phyloP scores from a whole-genome alignment of 768 basidiomycete species.

The Tricholoma bakamatsutake region DNA sequence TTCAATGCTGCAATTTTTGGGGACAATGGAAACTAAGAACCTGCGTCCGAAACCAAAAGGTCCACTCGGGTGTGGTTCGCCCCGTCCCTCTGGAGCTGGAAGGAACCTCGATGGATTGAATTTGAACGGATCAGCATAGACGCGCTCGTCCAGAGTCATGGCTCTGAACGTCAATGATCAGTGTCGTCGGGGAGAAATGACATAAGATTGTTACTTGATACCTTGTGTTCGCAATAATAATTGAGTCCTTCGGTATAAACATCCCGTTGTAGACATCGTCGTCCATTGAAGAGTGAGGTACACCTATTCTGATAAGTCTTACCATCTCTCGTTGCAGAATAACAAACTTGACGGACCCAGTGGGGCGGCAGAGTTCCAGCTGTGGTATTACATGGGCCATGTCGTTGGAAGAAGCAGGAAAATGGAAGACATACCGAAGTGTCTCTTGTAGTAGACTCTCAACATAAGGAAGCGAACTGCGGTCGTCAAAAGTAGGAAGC shows the following conservation, averaged over 20 bases:
- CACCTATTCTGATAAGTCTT: slow-evolving; percentile 22
- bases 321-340: neutral
- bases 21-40: neutral
- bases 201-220: neutral
- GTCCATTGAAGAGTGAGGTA: slow-evolving; percentile 13
- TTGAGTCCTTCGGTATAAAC: slow-evolving; percentile 30
- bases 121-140: slow-evolving; percentile 32
- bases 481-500: slow-evolving; percentile 30
- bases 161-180: slow-evolving; percentile 22
- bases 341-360: neutral
- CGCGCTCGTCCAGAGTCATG: slow-evolving; percentile 29
- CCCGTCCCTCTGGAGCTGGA: slow-evolving; percentile 11
- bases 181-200: neutral
- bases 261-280: slow-evolving; percentile 33
- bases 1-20: neutral
- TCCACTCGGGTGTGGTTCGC: slow-evolving; percentile 5
- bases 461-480: slow-evolving; percentile 29
- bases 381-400: neutral
- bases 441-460: slow-evolving; percentile 29
- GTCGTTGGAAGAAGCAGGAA: neutral
- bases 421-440: slow-evolving; percentile 7
- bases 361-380: slow-evolving; percentile 7
- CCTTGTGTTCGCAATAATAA: slow-evolving; percentile 17
- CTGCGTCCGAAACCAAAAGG: slow-evolving; percentile 19
- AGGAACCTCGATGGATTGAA: slow-evolving; percentile 40